Conservation (phyloP, 2,329 filamentous ascomycete species). For the Pseudocercospora crystallina region DNA sequence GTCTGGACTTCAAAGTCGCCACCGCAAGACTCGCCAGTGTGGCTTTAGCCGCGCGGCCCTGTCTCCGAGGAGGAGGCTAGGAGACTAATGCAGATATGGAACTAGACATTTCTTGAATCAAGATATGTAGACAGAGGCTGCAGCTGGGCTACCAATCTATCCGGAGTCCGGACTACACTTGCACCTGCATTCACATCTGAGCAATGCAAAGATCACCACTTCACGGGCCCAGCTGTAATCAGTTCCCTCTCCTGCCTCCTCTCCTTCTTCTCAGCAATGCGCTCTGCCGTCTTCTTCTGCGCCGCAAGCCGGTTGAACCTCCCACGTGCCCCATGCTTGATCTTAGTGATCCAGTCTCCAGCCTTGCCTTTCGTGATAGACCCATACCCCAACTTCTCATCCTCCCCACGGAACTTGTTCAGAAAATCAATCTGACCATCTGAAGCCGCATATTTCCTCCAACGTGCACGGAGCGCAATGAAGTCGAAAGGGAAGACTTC, state of each 20-base stretch:
- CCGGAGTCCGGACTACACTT: no score
- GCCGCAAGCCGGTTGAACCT: conserved; percentile 47
- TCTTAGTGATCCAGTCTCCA: conserved; percentile 86
- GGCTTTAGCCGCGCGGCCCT: no score
- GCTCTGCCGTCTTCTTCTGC: conserved; percentile 38
- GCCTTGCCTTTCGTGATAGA: conserved; percentile 77
- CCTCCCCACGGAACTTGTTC: conserved; percentile 61
- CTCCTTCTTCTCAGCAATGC: conserved; percentile 49
- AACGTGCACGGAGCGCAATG: conserved; percentile 64
- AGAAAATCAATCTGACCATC: conserved; percentile 65
- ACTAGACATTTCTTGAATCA: no score
- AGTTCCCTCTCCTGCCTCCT: conserved; percentile 42
- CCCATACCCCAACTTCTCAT: conserved; percentile 54
- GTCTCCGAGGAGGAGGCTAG: no score
- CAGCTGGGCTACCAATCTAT: no score
- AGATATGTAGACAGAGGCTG: no score
- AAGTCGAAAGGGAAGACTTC: conserved; percentile 51
- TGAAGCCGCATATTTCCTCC: conserved; percentile 68
- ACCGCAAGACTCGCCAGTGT: no score
- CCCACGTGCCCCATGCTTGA: conserved; percentile 77
- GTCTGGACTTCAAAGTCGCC: no score
- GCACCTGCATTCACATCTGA: no score
- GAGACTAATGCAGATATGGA: no score
- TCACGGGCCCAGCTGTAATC: conserved; percentile 50
- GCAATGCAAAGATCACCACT: background rate